Evolutionary conservation across 176 grass and related monocot species (phyloP).

Genomic region (Triticum dicoccoides): DNA sequence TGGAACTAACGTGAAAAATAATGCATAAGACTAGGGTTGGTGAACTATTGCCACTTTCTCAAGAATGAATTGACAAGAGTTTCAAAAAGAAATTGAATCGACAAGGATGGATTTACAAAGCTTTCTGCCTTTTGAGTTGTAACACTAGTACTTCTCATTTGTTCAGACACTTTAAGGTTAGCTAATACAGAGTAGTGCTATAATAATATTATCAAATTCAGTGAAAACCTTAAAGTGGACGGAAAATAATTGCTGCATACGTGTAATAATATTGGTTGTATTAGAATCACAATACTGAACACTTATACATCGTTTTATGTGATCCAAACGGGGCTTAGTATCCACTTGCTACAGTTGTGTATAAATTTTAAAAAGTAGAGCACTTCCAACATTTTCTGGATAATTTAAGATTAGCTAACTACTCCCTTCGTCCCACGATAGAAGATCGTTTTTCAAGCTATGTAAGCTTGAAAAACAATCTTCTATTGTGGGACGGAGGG

Average conservation of each 20-base stretch:
- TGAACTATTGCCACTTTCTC: not conserved
- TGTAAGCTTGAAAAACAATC: too few relatives aligned
- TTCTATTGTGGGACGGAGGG: too few relatives aligned
- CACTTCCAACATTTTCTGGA: not conserved
- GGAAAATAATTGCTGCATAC: not conserved
- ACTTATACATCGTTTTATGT: not conserved
- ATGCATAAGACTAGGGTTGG: not conserved
- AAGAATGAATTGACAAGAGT: too few relatives aligned
- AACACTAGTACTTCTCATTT: not conserved
- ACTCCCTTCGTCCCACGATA: too few relatives aligned
- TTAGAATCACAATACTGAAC: not conserved
- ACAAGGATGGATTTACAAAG: not conserved
- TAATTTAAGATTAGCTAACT: not conserved
- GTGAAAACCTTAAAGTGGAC: not conserved
- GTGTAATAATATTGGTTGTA: not conserved
- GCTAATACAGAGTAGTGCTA: not conserved
- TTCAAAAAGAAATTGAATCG: not conserved
- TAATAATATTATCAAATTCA: not conserved
- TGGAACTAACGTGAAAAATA: not conserved
- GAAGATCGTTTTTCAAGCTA: too few relatives aligned
- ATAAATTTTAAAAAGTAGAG: not conserved
- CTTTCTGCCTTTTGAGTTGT: slow-evolving; percentile 10
- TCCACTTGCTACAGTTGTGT: not conserved
- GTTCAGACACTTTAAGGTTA: not conserved
- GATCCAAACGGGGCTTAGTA: not conserved